These are phyloP conservation scores for Phytophthora litchii DNA, from an alignment of 352 stramenopile species.

Conservation along the genomic window DNA sequence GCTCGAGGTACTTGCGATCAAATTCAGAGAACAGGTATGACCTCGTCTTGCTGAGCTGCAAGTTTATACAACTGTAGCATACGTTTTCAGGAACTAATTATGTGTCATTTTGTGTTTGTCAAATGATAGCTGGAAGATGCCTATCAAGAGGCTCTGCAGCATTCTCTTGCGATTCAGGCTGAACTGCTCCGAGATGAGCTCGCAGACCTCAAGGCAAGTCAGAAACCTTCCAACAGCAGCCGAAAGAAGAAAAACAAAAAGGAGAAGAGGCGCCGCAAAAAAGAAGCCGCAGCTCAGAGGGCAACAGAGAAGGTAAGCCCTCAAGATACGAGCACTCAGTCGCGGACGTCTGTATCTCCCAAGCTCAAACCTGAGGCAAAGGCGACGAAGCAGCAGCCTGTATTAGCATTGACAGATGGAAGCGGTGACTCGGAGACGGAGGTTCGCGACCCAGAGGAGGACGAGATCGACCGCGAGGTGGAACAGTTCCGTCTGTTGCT, in stretches of 20 bases:
- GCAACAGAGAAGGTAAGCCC: slow-evolving; percentile 25
- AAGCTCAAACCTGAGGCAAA: slow-evolving; percentile 15
- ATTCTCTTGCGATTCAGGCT: slow-evolving; percentile 74
- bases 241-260: slow-evolving; percentile 81
- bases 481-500: slow-evolving; percentile 74
- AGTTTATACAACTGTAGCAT: no score
- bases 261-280: slow-evolving; percentile 79
- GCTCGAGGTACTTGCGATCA: slow-evolving; percentile 78
- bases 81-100: slow-evolving; percentile 13
- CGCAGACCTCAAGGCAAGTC: slow-evolving; percentile 63
- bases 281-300: slow-evolving; percentile 49
- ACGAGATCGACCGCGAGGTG: slow-evolving; percentile 77
- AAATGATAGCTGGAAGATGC: slow-evolving; percentile 62
- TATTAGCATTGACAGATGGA: slow-evolving; percentile 20
- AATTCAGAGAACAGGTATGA: slow-evolving; percentile 77
- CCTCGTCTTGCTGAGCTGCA: not conserved
- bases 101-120: slow-evolving; percentile 9
- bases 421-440: slow-evolving; percentile 38
- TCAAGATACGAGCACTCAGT: slow-evolving; percentile 11
- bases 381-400: slow-evolving; percentile 17
- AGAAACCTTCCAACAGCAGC: slow-evolving; percentile 52
- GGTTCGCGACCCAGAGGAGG: slow-evolving; percentile 41
- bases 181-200: slow-evolving; percentile 79
- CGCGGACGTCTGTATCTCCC: slow-evolving; percentile 1
- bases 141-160: slow-evolving; percentile 79